Base-by-base conservation (phyloP, 2,329 filamentous ascomycete genomes). In the Cryphonectria naterciae region DNA sequence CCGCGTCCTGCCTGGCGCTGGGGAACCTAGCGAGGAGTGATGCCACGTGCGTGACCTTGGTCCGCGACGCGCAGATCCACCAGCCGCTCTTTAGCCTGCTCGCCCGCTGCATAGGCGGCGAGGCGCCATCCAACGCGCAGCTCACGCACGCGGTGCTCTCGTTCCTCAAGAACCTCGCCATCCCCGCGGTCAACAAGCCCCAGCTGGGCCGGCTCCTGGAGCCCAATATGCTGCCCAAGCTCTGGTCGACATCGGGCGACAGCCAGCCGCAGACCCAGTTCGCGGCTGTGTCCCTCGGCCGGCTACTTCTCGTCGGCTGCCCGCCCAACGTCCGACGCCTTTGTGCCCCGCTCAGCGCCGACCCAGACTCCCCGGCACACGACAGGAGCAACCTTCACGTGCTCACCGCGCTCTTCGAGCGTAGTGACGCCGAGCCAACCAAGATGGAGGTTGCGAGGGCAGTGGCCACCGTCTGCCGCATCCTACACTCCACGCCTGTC, bases 141-240 rank as follows among this genome's bases (percentile, higher is more conserved):
- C 84, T 89, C 22, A 81, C 89, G 0, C 88, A 91, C 75, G 83
- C 87, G 1, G 80, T 83, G 2, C 81, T 91, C 25, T 86, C 87
- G 10, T 90, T 90, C 75, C 84, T 91, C 72, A 91, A 90, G 78
- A 91, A 91, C 77, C 85, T 91, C 11, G 87, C 89, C 37, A 88
- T 91, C 66, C 87, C 88, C 0, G 70, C 79, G 0, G 76, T 78
- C 37, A 91, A 91, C 79, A 91, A 89, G 77, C 73, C 81, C 2
- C 64, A 79, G 0, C 81, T 91, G 1, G 85, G 85, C 4, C 78
- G 79, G 0, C 79, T 90, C 1, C 80, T 90, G 4, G 80, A 83
- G 7, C 75, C 80, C 0, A 69, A 74, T 3, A 79, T 84, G 43
- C 81, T 91, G 1, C 87, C 89, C 0, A 83, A 84, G 1, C 81